Base-by-base conservation (phyloP, 768 basidiomycete species). In the Floccularia luteovirens region DNA sequence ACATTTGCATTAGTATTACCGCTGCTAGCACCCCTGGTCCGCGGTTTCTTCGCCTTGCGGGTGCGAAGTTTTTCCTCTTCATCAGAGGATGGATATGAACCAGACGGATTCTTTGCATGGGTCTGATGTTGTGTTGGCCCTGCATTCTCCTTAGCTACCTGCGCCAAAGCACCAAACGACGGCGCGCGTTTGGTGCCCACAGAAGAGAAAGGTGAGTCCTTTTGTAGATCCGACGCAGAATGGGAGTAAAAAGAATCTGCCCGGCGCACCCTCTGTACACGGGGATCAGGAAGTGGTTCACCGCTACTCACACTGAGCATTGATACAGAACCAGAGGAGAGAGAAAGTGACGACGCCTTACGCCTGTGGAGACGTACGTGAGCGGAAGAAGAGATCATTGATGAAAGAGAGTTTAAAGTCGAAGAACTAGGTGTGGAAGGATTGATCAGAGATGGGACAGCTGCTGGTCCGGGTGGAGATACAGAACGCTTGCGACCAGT, bases 61-160 rank as follows among this genome's bases (percentile, higher is more conserved):
- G 66, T 69, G 25, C 82, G 72, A 17, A 69, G 50, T 56, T 77
- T 79, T 61, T 88, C 83, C 52, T 87, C 85, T 47, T 87, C 85
- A 50, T 88, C 85, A 14, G 80, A 82, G 10, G 84, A 83, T 17
- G 75, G 62, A 53, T 62, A 67, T 32, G 67, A 64, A 16, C 57
- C 57, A 13, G 57, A 51, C 22, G 58, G 50, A 41, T 62, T 56
- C 34, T 63, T 46, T 51, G 60, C 54, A 52, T 69, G 56, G 32
- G 32, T 10, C 43, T 43, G 13, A 38, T 31, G 14, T 44, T 24
- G 36, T 34, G 35, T 28, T 14, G 39, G 36, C 30, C 41, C 32
- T 34, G 41, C 43, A 23, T 43, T 44, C 33, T 53, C 52, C 12
- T 48, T 42, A 23, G 48, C 50, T 4, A 45, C 52, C 46, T 62